Evolutionary conservation across 2,329 filamentous ascomycete species (phyloP).

Genomic region (Chalara sp.): DNA sequence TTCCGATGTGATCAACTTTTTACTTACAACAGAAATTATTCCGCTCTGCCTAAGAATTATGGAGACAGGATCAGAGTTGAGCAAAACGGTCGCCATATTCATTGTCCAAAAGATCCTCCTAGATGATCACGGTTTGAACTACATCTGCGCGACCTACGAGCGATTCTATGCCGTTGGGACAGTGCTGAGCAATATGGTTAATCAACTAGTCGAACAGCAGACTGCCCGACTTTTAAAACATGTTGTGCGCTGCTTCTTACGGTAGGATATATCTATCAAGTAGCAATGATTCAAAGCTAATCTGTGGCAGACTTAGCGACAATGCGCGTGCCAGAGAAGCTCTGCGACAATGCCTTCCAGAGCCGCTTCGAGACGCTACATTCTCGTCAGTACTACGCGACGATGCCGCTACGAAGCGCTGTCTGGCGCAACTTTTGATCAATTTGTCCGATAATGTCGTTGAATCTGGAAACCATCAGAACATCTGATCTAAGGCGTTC

Average conservation of each 20-base stretch:
- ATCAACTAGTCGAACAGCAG: slow-evolving; percentile 93
- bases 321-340: slow-evolving; percentile 94
- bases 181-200: slow-evolving; percentile 97
- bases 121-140: slow-evolving; percentile 92
- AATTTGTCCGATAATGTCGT: slow-evolving; percentile 88
- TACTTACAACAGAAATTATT: slow-evolving; percentile 97
- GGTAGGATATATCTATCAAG: slow-evolving; percentile 46
- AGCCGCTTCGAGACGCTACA: slow-evolving; percentile 96
- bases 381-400: slow-evolving; percentile 95
- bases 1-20: slow-evolving; percentile 97
- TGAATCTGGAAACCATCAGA: slow-evolving; percentile 26
- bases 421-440: slow-evolving; percentile 92
- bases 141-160: slow-evolving; percentile 98
- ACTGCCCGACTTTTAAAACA: slow-evolving; percentile 94
- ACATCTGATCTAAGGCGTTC: slow-evolving; percentile 17
- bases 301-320: slow-evolving; percentile 67
- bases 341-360: slow-evolving; percentile 88
- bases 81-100: slow-evolving; percentile 98
- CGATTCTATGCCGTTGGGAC: slow-evolving; percentile 97
- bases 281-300: slow-evolving; percentile 3
- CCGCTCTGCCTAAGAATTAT: slow-evolving; percentile 96
- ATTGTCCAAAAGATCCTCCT: slow-evolving; percentile 98
- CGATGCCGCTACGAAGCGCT: slow-evolving; percentile 95
- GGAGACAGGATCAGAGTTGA: slow-evolving; percentile 97
- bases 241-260: slow-evolving; percentile 91